Conservation (phyloP, 352 stramenopile species). For the Pythium phragmitis region DNA sequence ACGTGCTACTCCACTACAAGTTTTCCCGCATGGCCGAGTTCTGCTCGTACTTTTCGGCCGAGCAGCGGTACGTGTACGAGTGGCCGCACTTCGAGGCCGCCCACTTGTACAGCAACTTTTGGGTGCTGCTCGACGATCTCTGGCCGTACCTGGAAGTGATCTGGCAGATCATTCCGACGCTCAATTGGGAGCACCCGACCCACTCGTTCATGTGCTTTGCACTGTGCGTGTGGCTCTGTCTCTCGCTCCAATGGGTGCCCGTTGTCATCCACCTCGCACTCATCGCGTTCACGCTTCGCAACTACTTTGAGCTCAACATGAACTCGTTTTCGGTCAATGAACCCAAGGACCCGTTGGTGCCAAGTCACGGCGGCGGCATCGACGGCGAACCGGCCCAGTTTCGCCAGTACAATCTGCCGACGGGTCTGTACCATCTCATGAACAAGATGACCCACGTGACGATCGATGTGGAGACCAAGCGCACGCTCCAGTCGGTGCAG, state of each 20-base stretch:
- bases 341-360: constrained; percentile 35
- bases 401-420: constrained; percentile 77
- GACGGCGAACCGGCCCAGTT: constrained; percentile 53
- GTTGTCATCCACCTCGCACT: constrained; percentile 77
- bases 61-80: constrained; percentile 74
- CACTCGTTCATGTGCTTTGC: constrained; percentile 85
- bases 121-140: constrained; percentile 78
- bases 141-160: constrained; percentile 85
- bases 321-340: constrained; percentile 68
- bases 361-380: constrained; percentile 22
- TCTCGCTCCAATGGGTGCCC: constrained; percentile 80
- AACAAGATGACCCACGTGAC: constrained; percentile 90
- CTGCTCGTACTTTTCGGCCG: constrained; percentile 74
- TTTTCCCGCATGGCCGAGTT: constrained; percentile 85
- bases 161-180: constrained; percentile 78
- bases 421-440: constrained; percentile 85
- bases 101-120: constrained; percentile 86
- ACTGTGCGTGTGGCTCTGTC: constrained; percentile 80
- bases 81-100: constrained; percentile 83
- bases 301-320: constrained; percentile 86
- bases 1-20: constrained; percentile 86
- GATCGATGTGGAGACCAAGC: constrained; percentile 80
- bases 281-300: constrained; percentile 78
- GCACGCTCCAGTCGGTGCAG: constrained; percentile 80
- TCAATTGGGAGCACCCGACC: constrained; percentile 85